A percentile compares a stretch with the other conserved stretches of the same genome.
phyloP scores from a whole-genome alignment of 2,329 filamentous ascomycete genomes.

The Hypoxylon sp. region DNA sequence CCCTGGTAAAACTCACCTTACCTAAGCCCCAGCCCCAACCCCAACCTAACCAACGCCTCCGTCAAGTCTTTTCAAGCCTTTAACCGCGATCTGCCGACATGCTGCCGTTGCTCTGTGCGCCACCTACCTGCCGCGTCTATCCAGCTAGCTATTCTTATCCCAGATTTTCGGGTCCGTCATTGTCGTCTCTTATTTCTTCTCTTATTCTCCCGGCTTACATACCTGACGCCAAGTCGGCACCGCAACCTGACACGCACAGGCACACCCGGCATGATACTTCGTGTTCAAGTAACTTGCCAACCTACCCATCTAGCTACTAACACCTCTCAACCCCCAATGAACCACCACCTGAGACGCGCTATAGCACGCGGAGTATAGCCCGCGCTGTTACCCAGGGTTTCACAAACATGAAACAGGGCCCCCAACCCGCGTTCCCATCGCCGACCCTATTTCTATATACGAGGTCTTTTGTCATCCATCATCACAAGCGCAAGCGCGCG shows the following conservation, averaged over 20 bases:
- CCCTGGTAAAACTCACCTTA: neutral
- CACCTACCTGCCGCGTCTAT: neutral
- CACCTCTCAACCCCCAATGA: neutral
- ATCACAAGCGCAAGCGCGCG: neutral
- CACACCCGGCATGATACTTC: neutral
- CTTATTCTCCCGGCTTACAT: neutral
- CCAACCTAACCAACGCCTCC: neutral
- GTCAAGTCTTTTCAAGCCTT: neutral
- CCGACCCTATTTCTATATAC: neutral
- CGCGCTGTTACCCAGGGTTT: neutral
- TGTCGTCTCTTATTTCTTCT: neutral
- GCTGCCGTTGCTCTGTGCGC: neutral
- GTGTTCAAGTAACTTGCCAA: neutral
- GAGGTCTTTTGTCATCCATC: neutral
- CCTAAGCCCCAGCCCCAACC: slow-evolving; percentile 2
- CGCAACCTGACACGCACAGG: neutral
- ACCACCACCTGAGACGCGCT: neutral
- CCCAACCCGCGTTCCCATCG: neutral
- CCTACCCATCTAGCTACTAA: neutral
- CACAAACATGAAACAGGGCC: neutral
- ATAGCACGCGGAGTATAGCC: neutral
- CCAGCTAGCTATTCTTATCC: neutral
- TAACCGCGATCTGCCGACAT: neutral
- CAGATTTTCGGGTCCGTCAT: neutral
- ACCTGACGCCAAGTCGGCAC: neutral